Base-by-base conservation (phyloP, 2,329 filamentous ascomycete species). In the Arthrinium puccinioides region DNA sequence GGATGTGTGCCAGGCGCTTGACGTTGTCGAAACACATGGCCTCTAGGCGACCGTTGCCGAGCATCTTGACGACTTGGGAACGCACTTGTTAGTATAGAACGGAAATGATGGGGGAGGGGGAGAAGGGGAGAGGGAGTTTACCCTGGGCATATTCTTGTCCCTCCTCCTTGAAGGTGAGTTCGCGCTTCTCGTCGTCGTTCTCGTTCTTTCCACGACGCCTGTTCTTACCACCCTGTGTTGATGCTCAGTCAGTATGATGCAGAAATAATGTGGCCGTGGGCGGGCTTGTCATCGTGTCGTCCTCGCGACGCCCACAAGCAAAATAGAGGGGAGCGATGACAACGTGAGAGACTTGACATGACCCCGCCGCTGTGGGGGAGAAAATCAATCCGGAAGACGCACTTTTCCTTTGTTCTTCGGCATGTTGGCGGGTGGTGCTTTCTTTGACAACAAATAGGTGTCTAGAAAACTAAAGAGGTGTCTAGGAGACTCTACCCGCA, bases 341-440 rank as follows among this genome's bases (percentile, higher is more conserved):
- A 21, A 20, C 20, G 15, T n/a, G 20, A 33, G 19, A 39, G 38
- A 21, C n/a, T n/a, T n/a, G 32, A 40, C 11, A 36, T 27, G 34
- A 27, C 45, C 28, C 32, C 19, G 36, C 33, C 32, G 20, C 20
- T 21, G n/a, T 19, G 37, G 26, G 26, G 29, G 10, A 35, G 8
- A 36, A 36, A 27, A 29, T 30, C 38, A 30, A 18, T 13, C n/a
- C n/a, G n/a, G n/a, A 13, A 31, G 42, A 57, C 76, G 61, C 74
- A 94, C 88, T 73, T 95, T 96, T 89, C 89, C 89, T 82, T 96
- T 96, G 67, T 96, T 96, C 87, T 96, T 96, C 60, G 89, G 89
- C 89, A 96, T 96, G 45, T 67, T 81, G 59, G 42, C 46, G 38
- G 39, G 47, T 47, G 40, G 44, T 51, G 45, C 42, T 53, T 44